Base-by-base conservation (phyloP, 768 basidiomycete genomes). In the Podaxis mareebaensis region DNA sequence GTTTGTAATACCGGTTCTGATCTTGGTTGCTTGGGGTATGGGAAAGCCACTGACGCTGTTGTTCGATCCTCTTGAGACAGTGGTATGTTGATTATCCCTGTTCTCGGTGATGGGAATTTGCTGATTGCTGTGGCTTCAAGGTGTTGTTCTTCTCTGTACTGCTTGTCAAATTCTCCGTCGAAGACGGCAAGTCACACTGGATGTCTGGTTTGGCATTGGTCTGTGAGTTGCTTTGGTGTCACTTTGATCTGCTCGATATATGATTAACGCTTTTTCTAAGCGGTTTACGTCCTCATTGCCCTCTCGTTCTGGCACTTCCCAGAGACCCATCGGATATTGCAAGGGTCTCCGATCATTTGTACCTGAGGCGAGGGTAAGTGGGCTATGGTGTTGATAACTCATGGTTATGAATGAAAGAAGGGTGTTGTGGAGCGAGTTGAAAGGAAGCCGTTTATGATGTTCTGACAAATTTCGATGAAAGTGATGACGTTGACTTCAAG, bases 141-240 rank as follows among this genome's bases (percentile, higher is more conserved):
- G 73, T 76, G 8, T 61, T 78, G 52, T 79, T 78, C 68, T 75
- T 80, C 58, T 75, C 77, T 22, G 79, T 78, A 13, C 64, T 78
- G 22, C 69, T 82, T 36, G 78, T 78, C 53, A 80, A 77, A 67
- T 81, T 82, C 39, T 75, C 76, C 17, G 74, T 82, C 5, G 83
- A 80, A 67, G 75, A 81, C 51, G 81, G 81, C 20, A 82, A 80
- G 67, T 77, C 79, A 24, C 78, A 80, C 55, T 83, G 81, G 81
- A 77, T 81, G 70, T 81, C 80, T 65, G 78, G 77, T 4, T 66
- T 78, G 33, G 75, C 74, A 8, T 67, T 79, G 20, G 74, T 79
- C 12, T 73, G 75, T 76, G 60, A 59, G 73, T 70, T 42, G n/a
- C n/a, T 58, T 42, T 42, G 7, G 8, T 44, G 30, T 36, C n/a